phyloP scores from a whole-genome alignment of 495 filamentous ascomycete species.

The Penicillium flavigenum region DNA sequence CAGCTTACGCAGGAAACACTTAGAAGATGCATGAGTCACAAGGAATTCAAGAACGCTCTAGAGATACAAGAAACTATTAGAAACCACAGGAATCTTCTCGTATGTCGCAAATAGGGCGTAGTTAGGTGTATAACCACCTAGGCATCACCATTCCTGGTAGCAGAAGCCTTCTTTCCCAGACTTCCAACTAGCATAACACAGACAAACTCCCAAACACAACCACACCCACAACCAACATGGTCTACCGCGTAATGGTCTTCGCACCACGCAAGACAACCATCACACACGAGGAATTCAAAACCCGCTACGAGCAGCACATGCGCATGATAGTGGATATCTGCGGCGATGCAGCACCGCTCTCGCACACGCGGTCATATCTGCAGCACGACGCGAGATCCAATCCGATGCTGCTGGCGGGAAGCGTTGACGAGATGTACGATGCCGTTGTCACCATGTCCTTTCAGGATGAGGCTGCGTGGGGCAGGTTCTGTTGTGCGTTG shows the following conservation, averaged over 20 bases:
- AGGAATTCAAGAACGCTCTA: background rate
- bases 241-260: background rate
- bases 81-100: background rate
- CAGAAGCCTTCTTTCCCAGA: background rate
- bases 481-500: background rate
- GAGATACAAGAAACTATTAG: background rate
- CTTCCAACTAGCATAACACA: background rate
- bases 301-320: constrained; percentile 2
- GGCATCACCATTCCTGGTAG: too few relatives aligned
- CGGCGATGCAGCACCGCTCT: background rate
- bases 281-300: constrained; percentile 1
- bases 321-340: background rate
- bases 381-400: background rate
- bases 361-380: background rate
- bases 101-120: too few relatives aligned
- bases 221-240: background rate
- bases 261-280: background rate
- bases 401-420: background rate
- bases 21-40: background rate
- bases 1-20: background rate
- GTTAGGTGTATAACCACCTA: background rate
- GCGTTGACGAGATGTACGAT: background rate
- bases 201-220: background rate
- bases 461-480: background rate
- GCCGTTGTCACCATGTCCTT: background rate